A percentile compares a stretch with the other conserved stretches of the same genome.
These are phyloP conservation scores for Pythium volutum DNA, from an alignment of 352 stramenopile genomes.

Conservation along the genomic window DNA sequence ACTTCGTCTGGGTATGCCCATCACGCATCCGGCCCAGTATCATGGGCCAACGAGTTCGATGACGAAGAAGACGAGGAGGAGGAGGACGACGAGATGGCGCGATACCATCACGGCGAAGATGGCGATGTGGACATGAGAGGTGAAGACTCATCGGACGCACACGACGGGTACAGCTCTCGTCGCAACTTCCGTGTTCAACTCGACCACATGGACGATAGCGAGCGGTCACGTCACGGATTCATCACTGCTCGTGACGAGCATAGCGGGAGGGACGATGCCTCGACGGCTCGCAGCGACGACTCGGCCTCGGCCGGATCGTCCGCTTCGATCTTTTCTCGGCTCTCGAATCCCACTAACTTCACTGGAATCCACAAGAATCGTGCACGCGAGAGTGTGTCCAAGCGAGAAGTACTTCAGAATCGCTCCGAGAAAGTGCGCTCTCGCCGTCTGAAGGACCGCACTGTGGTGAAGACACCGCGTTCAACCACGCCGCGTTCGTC, in stretches of 20 bases:
- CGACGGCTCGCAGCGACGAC: slow-evolving; percentile 62
- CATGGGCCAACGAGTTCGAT: slow-evolving; percentile 70
- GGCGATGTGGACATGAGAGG: slow-evolving; percentile 48
- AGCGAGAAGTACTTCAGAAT: slow-evolving; percentile 77
- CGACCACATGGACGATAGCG: slow-evolving; percentile 42
- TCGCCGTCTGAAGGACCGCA: slow-evolving; percentile 65
- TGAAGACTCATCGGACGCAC: slow-evolving; percentile 17
- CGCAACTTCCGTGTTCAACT: slow-evolving; percentile 61
- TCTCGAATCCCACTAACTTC: slow-evolving; percentile 86
- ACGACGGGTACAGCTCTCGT: slow-evolving; percentile 20
- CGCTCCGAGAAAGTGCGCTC: slow-evolving; percentile 70
- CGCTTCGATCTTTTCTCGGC: slow-evolving; percentile 77
- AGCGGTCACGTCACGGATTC: slow-evolving; percentile 34
- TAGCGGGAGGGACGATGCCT: slow-evolving; percentile 35
- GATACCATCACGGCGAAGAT: slow-evolving; percentile 36
- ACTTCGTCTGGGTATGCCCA: slow-evolving; percentile 9
- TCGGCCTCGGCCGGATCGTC: slow-evolving; percentile 38
- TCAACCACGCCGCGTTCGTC: slow-evolving; percentile 41
- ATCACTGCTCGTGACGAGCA: slow-evolving; percentile 29
- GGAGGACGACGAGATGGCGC: slow-evolving; percentile 30
- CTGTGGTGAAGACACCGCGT: slow-evolving; percentile 47
- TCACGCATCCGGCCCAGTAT: slow-evolving; percentile 26
- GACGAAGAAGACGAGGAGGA: slow-evolving; percentile 69
- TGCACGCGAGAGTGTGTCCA: slow-evolving; percentile 70
- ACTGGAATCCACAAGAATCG: slow-evolving; percentile 89